Base-by-base conservation (phyloP, 148 eudicot species). In the Diospyros lotus region DNA sequence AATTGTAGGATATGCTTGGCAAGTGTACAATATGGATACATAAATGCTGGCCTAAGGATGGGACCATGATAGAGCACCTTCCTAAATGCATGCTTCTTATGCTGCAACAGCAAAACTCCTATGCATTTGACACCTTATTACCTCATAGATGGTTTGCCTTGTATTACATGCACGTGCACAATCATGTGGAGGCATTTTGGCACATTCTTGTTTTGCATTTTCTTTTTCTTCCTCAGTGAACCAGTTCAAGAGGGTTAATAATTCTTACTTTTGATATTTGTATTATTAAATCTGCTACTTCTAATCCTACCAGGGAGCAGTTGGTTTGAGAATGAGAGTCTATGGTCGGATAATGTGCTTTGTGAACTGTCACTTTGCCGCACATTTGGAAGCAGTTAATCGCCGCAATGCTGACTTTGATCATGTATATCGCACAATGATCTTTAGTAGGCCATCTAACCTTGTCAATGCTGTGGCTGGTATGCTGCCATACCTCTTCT, bases 351-450 rank as follows among this genome's bases (percentile, higher is more conserved):
- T 77, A 70, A 80, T 96, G 84, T 96, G 99, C 82, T 96, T 96
- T 81, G 97, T 96, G 71, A 96, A 93, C 79, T 90, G 99, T 81
- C 99, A 96, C 82, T 96, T 96, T 86, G 99, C 99, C 78, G 98
- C 99, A 58, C 98, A 96, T 72, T 70, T 87, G 76, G 99, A 96
- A 74, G 99, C 98, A 65, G 94, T 93, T 74, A 85, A 72, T 75
- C 94, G 99, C 51, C 86, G 99, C 48, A 96, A 96, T 93, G 93
- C 93, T 65, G 99, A 96, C 80, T 96, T 96, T 80, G 97, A 96
- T 82, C 91, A 96, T 72, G 94, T 91, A 12, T 96, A 93, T 64
- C 89, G 87, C 60, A 89, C 92, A 71, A 91, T 93, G 99, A 71
- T 82, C 73, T 96, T 96, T 80, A 89, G 81, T 74, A 88, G 93